phyloP scores from a whole-genome alignment of 2,329 filamentous ascomycete species.

The Xylariaceae sp. region DNA sequence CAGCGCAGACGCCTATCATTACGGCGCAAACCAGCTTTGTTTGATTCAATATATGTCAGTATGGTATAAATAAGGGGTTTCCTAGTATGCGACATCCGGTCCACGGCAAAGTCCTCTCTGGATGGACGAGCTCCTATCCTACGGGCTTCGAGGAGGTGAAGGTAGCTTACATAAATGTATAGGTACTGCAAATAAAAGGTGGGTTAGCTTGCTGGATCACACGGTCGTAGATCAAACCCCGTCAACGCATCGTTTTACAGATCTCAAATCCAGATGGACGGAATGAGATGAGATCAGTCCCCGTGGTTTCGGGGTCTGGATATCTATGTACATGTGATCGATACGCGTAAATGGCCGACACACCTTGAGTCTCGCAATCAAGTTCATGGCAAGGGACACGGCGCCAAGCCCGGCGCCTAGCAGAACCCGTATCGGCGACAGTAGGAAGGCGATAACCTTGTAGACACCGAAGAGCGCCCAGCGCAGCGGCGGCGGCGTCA shows the following conservation, averaged over 20 bases:
- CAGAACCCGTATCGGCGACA: conserved; percentile 30
- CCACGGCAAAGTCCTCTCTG: not conserved
- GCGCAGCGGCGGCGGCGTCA: conserved; percentile 29
- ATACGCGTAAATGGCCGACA: conserved; percentile 2
- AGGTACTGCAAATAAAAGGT: conserved; percentile 25
- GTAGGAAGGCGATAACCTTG: conserved; percentile 25
- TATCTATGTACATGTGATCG: not conserved
- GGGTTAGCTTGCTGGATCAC: conserved; percentile 3
- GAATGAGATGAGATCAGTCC: not conserved
- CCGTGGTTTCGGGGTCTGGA: no score
- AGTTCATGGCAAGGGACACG: conserved; percentile 17
- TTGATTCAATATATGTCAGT: conserved; percentile 12
- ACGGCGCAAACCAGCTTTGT: conserved; percentile 31
- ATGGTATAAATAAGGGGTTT: not conserved
- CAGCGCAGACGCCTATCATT: conserved; percentile 30
- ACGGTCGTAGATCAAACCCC: not conserved
- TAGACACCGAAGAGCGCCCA: conserved; percentile 30
- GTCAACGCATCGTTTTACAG: no score
- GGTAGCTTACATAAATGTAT: conserved; percentile 32
- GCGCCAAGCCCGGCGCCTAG: conserved; percentile 16
- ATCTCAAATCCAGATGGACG: not conserved
- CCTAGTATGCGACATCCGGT: not conserved
- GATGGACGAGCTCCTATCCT: not conserved
- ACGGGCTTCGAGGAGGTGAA: not conserved
- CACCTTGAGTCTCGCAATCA: conserved; percentile 32